Base-by-base conservation (phyloP, 2,329 filamentous ascomycete genomes). In the Pseudocercospora vitis region DNA sequence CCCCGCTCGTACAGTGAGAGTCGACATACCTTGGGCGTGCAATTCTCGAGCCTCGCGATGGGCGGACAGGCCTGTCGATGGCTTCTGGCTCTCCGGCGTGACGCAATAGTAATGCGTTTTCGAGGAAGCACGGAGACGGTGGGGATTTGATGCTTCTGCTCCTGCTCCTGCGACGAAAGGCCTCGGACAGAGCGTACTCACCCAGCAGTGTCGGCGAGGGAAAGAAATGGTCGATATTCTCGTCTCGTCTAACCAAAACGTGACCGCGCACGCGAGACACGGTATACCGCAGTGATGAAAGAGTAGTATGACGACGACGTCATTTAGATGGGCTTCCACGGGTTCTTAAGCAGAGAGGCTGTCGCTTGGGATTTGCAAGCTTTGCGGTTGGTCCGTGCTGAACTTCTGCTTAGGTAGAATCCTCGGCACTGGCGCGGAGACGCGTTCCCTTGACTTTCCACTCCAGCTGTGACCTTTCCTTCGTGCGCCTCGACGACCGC, bases 201-300 rank as follows among this genome's bases (percentile, higher is more conserved):
- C 14, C 23, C 16, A 21, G 7, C 23, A 19, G n/a, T 16, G 18
- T 8, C 19, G 18, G 21, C 19, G 12, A 40, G 18, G 6, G 8
- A 19, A 24, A 19, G 16, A 2, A 40, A 12, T 40, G 12, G 7
- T 40, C 37, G 19, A 40, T 40, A 40, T 19, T 40, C 37, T 45
- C 40, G 12, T 45, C 12, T 29, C 23, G 24, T 45, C 16, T 24
- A 12, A 45, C 40, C 7, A 4, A 21, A 45, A 45, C 40, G 40
- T 45, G 40, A 45, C 40, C 40, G 40, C 40, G 40, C 40, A 28
- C 40, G 40, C 40, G 40, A 48, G 31, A 48, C 23, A 18, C 46
- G 18, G 31, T 48, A 24, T 35, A 26, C 31, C 24, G 29, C 28
- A 23, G 28, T 37, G 46, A 35, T 24, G 46, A 33, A 37, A 23